Percentiles rank a stretch among this genome's conserved stretches.
Conservation (phyloP, 345 rosid species). For the Anacardium occidentale region DNA sequence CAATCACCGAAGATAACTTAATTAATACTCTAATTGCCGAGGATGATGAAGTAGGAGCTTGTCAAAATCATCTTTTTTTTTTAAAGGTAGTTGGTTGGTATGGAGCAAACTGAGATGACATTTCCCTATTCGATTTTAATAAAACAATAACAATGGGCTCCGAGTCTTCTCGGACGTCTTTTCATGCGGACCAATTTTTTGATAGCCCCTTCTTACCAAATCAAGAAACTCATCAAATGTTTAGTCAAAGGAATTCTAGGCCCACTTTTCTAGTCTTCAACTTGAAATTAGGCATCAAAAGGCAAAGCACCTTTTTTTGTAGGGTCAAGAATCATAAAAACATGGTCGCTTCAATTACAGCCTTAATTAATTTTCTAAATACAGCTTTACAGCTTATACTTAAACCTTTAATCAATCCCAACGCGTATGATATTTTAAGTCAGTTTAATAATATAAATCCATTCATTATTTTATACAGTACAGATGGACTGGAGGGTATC, state of each 20-base stretch:
- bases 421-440: too few species aligned
- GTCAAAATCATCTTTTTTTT: constrained; percentile 15
- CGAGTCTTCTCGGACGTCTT: constrained; percentile 13
- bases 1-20: background rate
- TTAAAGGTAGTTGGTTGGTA: background rate
- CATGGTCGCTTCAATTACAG: background rate
- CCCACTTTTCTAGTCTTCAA: constrained; percentile 3
- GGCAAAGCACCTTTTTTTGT: constrained; percentile 7
- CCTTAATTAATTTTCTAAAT: background rate
- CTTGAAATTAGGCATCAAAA: constrained; percentile 15
- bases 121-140: background rate
- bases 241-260: constrained; percentile 5
- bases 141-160: background rate
- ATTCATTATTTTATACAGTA: too few species aligned
- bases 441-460: too few species aligned
- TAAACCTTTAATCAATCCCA: too few species aligned
- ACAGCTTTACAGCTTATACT: too few species aligned
- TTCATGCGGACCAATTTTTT: constrained; percentile 6
- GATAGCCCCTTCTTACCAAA: constrained; percentile 19
- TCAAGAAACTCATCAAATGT: background rate
- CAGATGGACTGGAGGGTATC: too few species aligned
- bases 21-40: constrained; percentile 3
- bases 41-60: constrained; percentile 13
- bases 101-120: constrained; percentile 16
- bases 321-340: constrained; percentile 9